A percentile compares a stretch with the other conserved stretches of the same genome.
Conservation (phyloP, 768 basidiomycete species). For the Termitomyces sp. region DNA sequence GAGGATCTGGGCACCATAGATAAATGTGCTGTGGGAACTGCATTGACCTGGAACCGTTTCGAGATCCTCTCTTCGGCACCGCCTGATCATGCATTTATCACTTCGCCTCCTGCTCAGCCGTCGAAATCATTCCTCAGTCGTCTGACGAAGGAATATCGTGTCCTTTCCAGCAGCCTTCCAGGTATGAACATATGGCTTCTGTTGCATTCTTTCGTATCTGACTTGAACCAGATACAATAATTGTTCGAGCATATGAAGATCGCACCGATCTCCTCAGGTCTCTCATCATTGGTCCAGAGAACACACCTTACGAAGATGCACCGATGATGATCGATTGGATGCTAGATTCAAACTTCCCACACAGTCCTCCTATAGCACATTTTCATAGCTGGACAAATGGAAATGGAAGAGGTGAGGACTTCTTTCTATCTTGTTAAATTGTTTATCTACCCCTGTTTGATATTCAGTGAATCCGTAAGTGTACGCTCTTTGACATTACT, state of each 20-base stretch:
- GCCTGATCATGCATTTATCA: conserved; percentile 77
- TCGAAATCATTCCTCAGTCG: conserved; percentile 73
- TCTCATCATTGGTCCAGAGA: conserved; percentile 89
- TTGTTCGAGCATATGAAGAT: conserved; percentile 90
- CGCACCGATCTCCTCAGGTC: conserved; percentile 82
- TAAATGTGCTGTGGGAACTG: conserved; percentile 19
- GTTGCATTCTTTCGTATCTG: neutral
- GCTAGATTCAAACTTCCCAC: conserved; percentile 81
- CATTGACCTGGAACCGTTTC: conserved; percentile 73
- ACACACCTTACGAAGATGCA: conserved; percentile 93
- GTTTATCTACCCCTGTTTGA: conserved; percentile 5
- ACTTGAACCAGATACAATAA: conserved; percentile 61
- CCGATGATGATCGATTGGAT: conserved; percentile 96
- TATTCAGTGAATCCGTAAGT: conserved; percentile 72
- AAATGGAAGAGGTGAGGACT: conserved; percentile 71
- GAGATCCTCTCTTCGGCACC: conserved; percentile 75
- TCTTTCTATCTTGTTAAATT: neutral
- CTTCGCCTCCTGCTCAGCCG: conserved; percentile 55
- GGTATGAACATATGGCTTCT: conserved; percentile 43
- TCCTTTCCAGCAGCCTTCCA: conserved; percentile 74
- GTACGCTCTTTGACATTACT: neutral
- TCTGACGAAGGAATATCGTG: conserved; percentile 80
- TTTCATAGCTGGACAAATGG: conserved; percentile 95
- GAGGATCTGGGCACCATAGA: neutral
- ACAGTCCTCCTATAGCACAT: conserved; percentile 80